Conservation (phyloP, 306 rosid species). For the Malus sylvestris region DNA sequence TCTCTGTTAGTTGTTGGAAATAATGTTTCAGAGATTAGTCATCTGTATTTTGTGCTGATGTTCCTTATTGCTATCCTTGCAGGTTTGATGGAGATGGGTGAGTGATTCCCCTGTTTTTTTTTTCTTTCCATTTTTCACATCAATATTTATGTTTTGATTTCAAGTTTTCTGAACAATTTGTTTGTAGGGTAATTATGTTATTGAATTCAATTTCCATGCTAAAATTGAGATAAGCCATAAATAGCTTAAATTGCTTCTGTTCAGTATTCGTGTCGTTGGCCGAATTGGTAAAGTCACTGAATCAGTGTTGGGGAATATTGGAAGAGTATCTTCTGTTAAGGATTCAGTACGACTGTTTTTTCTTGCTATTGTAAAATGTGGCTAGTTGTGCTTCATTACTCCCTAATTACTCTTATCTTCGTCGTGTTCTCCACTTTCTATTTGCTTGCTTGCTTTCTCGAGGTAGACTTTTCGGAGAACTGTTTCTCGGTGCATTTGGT, state of each 20-base stretch:
- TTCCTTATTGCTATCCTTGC: slow-evolving; percentile 29
- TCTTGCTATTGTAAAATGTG: neutral
- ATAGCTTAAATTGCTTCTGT: neutral
- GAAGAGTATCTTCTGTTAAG: neutral
- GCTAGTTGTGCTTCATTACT: neutral
- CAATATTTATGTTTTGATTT: slow-evolving; percentile 10
- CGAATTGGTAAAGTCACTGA: neutral
- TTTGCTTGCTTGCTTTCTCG: too few species aligned
- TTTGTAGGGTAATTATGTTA: neutral
- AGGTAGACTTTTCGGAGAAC: too few species aligned
- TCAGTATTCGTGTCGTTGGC: neutral
- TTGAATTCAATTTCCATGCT: neutral
- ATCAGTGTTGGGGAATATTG: neutral
- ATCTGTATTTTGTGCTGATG: slow-evolving; percentile 20
- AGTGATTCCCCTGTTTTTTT: slow-evolving; percentile 25
- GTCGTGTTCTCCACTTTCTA: too few species aligned
- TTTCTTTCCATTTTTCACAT: neutral
- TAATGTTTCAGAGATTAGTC: neutral
- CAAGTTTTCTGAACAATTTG: slow-evolving; percentile 7
- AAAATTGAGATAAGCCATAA: neutral
- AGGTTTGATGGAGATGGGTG: slow-evolving; percentile 99
- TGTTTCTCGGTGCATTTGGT: neutral
- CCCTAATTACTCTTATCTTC: too few species aligned
- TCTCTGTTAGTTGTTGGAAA: neutral
- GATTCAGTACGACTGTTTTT: neutral